Evolutionary conservation across 2,329 filamentous ascomycete genomes (phyloP).

Genomic region (Truncatella angustata): DNA sequence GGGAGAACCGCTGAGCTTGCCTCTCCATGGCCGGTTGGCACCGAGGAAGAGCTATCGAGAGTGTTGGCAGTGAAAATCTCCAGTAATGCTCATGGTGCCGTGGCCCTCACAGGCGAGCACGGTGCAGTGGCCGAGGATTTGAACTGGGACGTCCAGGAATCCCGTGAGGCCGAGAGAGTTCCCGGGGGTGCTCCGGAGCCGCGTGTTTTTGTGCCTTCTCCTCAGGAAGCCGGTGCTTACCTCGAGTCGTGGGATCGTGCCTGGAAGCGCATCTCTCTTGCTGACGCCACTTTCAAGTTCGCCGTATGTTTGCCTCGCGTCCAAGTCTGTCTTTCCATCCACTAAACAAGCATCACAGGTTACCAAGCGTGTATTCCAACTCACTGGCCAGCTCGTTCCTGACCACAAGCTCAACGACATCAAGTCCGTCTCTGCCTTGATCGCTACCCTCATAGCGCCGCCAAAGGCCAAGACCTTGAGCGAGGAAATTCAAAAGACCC

Average conservation of each 20-base stretch:
- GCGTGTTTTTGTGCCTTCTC: slow-evolving; percentile 18
- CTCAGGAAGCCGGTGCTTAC: slow-evolving; percentile 40
- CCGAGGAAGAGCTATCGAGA: slow-evolving; percentile 31
- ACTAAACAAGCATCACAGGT: slow-evolving; percentile 51
- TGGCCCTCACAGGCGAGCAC: slow-evolving; percentile 37
- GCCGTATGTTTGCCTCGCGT: slow-evolving; percentile 53
- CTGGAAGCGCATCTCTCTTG: slow-evolving; percentile 59
- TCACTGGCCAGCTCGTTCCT: slow-evolving; percentile 74
- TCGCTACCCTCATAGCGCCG: slow-evolving; percentile 51
- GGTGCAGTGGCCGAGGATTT: slow-evolving; percentile 32
- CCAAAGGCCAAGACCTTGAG: slow-evolving; percentile 62
- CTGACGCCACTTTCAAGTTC: slow-evolving; percentile 65
- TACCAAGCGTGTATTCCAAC: slow-evolving; percentile 74
- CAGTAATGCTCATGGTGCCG: slow-evolving; percentile 36
- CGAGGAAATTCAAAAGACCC: slow-evolving; percentile 50
- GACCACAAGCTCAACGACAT: slow-evolving; percentile 65
- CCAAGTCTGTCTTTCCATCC: neutral
- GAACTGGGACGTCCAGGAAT: slow-evolving; percentile 23
- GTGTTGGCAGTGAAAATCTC: slow-evolving; percentile 37
- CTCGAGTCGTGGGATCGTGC: slow-evolving; percentile 46
- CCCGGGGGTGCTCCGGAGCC: neutral
- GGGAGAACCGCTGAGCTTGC: slow-evolving; percentile 22
- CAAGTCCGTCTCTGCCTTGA: slow-evolving; percentile 51
- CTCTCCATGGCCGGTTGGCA: slow-evolving; percentile 20
- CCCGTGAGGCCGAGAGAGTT: slow-evolving; percentile 10